Conservation (phyloP, 2,329 filamentous ascomycete species). For the Cylindrodendrum hubeiense region DNA sequence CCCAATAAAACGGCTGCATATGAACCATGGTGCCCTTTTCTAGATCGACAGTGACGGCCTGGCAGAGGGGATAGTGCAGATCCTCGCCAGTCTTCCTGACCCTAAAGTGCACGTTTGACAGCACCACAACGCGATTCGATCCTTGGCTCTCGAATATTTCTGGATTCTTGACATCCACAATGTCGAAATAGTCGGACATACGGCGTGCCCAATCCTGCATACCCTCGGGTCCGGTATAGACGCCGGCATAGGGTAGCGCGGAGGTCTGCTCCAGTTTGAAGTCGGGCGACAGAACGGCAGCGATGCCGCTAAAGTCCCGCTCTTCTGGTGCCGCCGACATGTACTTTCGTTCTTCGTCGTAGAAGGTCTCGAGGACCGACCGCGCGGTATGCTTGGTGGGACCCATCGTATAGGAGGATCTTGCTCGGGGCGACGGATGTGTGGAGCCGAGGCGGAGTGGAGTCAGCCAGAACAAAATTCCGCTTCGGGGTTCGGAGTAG, state of each 20-base stretch:
- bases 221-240: constrained; percentile 46
- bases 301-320: constrained; percentile 49
- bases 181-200: constrained; percentile 45
- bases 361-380: constrained; percentile 49
- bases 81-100: constrained; percentile 48
- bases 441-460: neutral
- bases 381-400: constrained; percentile 34
- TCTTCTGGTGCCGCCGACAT: constrained; percentile 46
- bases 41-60: constrained; percentile 49
- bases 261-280: constrained; percentile 47
- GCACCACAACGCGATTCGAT: constrained; percentile 44
- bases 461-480: neutral
- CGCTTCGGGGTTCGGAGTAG: neutral
- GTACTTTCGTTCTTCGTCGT: constrained; percentile 50
- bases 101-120: constrained; percentile 43
- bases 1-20: constrained; percentile 52
- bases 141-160: constrained; percentile 48
- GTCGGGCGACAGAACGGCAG: constrained; percentile 41
- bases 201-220: constrained; percentile 47
- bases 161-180: constrained; percentile 47
- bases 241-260: constrained; percentile 49
- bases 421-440: neutral
- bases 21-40: constrained; percentile 46
- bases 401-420: neutral
- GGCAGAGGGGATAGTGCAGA: constrained; percentile 45